Percentiles rank a stretch among this genome's conserved stretches.
Evolutionary conservation across 148 eudicot genomes (phyloP).

Genomic region (Rhododendron molle): DNA sequence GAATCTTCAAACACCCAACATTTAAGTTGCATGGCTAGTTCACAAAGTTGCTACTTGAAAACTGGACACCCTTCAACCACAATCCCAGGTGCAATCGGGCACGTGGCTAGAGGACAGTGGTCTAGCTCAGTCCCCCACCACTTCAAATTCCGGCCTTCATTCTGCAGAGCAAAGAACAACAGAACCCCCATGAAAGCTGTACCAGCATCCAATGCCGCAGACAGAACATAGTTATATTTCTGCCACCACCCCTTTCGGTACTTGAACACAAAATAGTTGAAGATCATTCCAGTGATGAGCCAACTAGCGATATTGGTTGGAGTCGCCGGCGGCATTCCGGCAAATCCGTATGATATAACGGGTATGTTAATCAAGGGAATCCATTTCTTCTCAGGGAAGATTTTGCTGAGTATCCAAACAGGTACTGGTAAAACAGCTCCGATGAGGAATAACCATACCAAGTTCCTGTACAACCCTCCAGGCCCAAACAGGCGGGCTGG

Average conservation of each 20-base stretch:
- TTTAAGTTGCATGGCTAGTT: not conserved
- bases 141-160: slow-evolving; percentile 58
- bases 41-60: slow-evolving; percentile 24
- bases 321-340: slow-evolving; percentile 98
- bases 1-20: not conserved
- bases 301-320: slow-evolving; percentile 95
- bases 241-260: slow-evolving; percentile 89
- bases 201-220: slow-evolving; percentile 94
- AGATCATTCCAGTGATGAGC: slow-evolving; percentile 74
- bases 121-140: slow-evolving; percentile 95
- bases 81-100: slow-evolving; percentile 92
- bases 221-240: slow-evolving; percentile 84
- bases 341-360: slow-evolving; percentile 90
- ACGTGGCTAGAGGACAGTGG: slow-evolving; percentile 83
- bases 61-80: slow-evolving; percentile 67
- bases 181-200: slow-evolving; percentile 98
- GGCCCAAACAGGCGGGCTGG: slow-evolving; percentile 79
- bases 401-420: slow-evolving; percentile 79
- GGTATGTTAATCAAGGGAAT: slow-evolving; percentile 88
- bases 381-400: slow-evolving; percentile 90
- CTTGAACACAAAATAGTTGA: slow-evolving; percentile 89
- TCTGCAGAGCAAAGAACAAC: slow-evolving; percentile 81
- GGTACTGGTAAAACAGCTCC: slow-evolving; percentile 93
- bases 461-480: slow-evolving; percentile 80
- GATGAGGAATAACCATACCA: slow-evolving; percentile 88